phyloP scores from a whole-genome alignment of 495 filamentous ascomycete species.

The Jackrogersella multiformis region DNA sequence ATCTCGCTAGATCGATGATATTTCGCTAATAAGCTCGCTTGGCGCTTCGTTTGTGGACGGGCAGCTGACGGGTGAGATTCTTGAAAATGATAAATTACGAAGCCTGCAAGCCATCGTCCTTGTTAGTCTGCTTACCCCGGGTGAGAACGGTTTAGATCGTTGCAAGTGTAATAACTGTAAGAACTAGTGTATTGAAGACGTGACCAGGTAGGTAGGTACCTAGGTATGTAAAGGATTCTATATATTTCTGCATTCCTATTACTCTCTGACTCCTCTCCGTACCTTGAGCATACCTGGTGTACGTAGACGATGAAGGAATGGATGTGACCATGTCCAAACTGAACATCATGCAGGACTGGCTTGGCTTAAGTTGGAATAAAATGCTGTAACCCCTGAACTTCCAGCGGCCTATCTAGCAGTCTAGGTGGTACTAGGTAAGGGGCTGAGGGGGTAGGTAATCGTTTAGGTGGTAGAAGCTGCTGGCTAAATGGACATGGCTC shows the following conservation, averaged over 20 bases:
- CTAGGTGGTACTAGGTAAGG: too few species aligned
- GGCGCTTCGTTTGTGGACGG: constrained; percentile 15
- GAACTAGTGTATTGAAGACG: constrained; percentile 29
- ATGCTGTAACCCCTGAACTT: constrained; percentile 12
- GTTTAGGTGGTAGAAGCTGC: not conserved
- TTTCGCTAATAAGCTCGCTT: constrained; percentile 24
- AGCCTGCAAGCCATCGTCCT: constrained; percentile 20
- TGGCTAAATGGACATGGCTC: constrained; percentile 11
- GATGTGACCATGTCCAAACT: constrained; percentile 30
- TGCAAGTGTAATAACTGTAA: not conserved
- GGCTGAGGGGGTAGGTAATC: too few species aligned
- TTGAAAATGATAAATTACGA: constrained; percentile 30
- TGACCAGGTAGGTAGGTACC: constrained; percentile 14
- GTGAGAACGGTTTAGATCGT: constrained; percentile 21
- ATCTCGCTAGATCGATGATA: constrained; percentile 39
- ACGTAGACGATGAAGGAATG: constrained; percentile 16
- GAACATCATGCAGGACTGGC: constrained; percentile 18
- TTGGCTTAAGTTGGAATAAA: constrained; percentile 12
- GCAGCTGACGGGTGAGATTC: constrained; percentile 16
- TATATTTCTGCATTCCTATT: not conserved
- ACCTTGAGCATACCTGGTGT: too few species aligned
- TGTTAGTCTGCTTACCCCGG: constrained; percentile 26
- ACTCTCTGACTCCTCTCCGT: constrained; percentile 5
- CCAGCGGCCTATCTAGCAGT: not conserved
- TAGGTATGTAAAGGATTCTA: not conserved